Conservation (phyloP, 345 rosid species). For the Arabis hirsuta region DNA sequence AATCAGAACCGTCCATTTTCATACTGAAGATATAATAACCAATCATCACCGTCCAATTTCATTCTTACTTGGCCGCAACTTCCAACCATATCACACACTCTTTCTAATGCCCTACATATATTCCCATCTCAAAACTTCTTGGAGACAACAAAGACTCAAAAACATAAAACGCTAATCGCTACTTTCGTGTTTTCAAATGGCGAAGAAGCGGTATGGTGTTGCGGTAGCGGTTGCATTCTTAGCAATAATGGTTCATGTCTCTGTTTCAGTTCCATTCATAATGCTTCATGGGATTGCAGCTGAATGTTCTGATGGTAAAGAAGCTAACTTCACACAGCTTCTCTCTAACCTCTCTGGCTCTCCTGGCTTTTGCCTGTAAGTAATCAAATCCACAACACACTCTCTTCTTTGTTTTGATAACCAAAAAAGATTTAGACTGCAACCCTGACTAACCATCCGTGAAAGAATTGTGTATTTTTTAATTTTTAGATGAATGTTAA, state of each 20-base stretch:
- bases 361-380: constrained; percentile 84
- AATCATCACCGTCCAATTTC: constrained; percentile 26
- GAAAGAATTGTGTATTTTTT: neutral
- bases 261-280: constrained; percentile 66
- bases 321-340: constrained; percentile 67
- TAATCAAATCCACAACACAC: constrained; percentile 4
- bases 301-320: constrained; percentile 63
- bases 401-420: neutral
- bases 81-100: constrained; percentile 37
- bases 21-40: neutral
- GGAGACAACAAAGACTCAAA: constrained; percentile 7
- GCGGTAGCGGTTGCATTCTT: constrained; percentile 28
- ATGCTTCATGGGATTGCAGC: constrained; percentile 69
- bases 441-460: too few relatives aligned
- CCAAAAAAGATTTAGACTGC: too few relatives aligned
- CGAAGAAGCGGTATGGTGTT: constrained; percentile 12
- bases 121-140: constrained; percentile 33
- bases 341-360: constrained; percentile 66
- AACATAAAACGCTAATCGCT: constrained; percentile 21
- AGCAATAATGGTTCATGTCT: constrained; percentile 45
- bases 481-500: too few relatives aligned
- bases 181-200: constrained; percentile 20
- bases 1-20: constrained; percentile 22
- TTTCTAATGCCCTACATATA: constrained; percentile 32
- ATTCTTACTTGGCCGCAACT: constrained; percentile 41